These are phyloP conservation scores for Immersiporthe knoxdaviesiana DNA, from an alignment of 2,329 filamentous ascomycete genomes.

Conservation along the genomic window DNA sequence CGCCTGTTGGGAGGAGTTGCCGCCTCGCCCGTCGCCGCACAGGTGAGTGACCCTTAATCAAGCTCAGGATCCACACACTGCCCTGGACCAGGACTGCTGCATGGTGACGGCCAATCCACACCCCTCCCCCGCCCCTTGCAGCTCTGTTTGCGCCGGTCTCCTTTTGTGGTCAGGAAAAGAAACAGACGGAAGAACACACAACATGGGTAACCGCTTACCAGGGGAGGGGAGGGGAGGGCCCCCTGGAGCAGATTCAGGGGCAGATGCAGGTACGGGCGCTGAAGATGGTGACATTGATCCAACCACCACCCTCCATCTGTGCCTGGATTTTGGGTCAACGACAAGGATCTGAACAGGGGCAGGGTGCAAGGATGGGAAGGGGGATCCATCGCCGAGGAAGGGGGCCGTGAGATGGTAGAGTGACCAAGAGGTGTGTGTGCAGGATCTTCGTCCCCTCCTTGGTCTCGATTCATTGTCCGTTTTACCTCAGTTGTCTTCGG, in stretches of 20 bases:
- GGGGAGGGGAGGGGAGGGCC: conserved; percentile 13
- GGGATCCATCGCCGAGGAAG: conserved; percentile 5
- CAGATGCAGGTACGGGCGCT: conserved; percentile 30
- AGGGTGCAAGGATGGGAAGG: conserved; percentile 8
- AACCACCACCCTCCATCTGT: conserved; percentile 17
- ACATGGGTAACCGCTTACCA: conserved; percentile 17
- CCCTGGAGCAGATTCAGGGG: conserved; percentile 26
- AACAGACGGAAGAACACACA: conserved; percentile 3
- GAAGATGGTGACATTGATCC: conserved; percentile 19
- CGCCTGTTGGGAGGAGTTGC: conserved; percentile 25
- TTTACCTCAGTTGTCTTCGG: not conserved
- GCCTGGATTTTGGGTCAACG: conserved; percentile 10
- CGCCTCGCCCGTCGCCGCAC: conserved; percentile 25
- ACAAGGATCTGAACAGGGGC: conserved; percentile 17
- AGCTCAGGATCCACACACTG: conserved; percentile 21
- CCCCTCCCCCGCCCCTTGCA: too few relatives aligned
- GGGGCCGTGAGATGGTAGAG: not conserved
- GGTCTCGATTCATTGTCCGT: not conserved
- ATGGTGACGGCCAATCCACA: not conserved
- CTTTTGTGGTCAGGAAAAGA: conserved; percentile 19
- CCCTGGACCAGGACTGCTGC: conserved; percentile 16
- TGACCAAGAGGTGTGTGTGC: conserved; percentile 24
- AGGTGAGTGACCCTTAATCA: conserved; percentile 27
- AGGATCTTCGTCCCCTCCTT: conserved; percentile 3
- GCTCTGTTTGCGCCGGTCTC: conserved; percentile 19